Evolutionary conservation across 106 monocot species (phyloP).

Genomic region (Apostasia ramifera): DNA sequence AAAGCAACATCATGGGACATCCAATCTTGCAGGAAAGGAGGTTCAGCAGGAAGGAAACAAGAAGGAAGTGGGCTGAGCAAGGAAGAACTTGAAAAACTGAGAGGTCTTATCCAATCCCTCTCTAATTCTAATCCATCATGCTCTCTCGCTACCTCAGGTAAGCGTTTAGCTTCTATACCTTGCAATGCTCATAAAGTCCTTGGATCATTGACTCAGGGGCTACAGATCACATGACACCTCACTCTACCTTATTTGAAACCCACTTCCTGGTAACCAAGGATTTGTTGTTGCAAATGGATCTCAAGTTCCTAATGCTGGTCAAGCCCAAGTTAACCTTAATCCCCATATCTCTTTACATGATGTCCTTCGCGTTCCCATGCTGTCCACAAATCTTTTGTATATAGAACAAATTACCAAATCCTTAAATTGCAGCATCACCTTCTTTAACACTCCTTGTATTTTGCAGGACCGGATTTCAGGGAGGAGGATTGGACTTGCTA

Average conservation of each 20-base stretch:
- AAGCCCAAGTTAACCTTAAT: neutral
- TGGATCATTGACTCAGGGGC: neutral
- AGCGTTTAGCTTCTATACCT: too few species aligned
- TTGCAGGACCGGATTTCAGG: neutral
- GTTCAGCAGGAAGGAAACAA: too few species aligned
- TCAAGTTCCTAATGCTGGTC: neutral
- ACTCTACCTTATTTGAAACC: neutral
- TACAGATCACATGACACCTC: neutral
- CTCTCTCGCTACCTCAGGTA: too few species aligned
- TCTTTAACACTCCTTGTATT: neutral
- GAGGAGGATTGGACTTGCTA: slow-evolving; percentile 5
- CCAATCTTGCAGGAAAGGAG: too few species aligned
- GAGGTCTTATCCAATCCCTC: too few species aligned
- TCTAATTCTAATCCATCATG: too few species aligned
- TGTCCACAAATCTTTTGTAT: neutral
- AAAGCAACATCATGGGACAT: too few species aligned
- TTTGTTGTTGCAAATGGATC: neutral
- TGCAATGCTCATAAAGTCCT: too few species aligned
- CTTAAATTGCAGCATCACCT: neutral
- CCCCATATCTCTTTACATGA: neutral
- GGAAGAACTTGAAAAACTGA: too few species aligned
- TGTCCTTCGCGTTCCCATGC: neutral
- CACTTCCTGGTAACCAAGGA: neutral
- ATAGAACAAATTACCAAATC: neutral
- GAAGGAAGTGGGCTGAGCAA: too few species aligned